A percentile compares a stretch with the other conserved stretches of the same genome.
Evolutionary conservation across 352 stramenopile genomes (phyloP).

Genomic region (Pythium sp.): DNA sequence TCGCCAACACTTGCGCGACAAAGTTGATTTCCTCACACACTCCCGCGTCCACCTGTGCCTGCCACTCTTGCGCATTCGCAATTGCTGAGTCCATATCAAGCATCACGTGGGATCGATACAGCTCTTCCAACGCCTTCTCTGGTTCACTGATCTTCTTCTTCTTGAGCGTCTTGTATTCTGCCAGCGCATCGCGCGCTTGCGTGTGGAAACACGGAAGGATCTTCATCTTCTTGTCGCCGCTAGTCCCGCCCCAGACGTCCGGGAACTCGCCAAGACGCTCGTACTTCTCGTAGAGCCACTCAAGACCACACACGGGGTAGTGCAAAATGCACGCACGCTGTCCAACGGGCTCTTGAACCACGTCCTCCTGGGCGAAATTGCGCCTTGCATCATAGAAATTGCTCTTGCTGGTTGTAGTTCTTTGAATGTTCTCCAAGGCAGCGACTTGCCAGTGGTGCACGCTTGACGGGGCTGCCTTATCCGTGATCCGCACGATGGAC

Average conservation of each 20-base stretch:
- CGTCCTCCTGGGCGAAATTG: constrained; percentile 16
- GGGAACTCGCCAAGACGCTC: constrained; percentile 27
- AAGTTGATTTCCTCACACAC: constrained; percentile 39
- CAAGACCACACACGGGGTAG: constrained; percentile 36
- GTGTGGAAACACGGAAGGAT: constrained; percentile 45
- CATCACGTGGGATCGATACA: constrained; percentile 31
- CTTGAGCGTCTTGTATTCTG: background rate
- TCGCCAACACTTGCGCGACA: constrained; percentile 16
- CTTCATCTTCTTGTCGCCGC: constrained; percentile 7
- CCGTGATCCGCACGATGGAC: constrained; percentile 30
- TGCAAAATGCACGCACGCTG: constrained; percentile 26
- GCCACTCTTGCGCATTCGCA: constrained; percentile 19
- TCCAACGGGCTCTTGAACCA: background rate
- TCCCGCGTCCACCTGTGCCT: constrained; percentile 18
- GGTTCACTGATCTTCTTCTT: background rate
- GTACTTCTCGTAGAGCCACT: constrained; percentile 45
- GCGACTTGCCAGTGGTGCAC: constrained; percentile 33
- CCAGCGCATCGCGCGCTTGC: constrained; percentile 24
- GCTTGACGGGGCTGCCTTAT: constrained; percentile 17
- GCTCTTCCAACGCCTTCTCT: constrained; percentile 5
- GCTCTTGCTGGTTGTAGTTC: constrained; percentile 3
- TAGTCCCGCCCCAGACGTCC: constrained; percentile 24
- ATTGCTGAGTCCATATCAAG: constrained; percentile 9
- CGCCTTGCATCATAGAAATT: constrained; percentile 35
- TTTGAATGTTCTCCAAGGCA: too few species aligned